Evolutionary conservation across 805 yeast species (phyloP).

Genomic region (Ogataea ramenticola): DNA sequence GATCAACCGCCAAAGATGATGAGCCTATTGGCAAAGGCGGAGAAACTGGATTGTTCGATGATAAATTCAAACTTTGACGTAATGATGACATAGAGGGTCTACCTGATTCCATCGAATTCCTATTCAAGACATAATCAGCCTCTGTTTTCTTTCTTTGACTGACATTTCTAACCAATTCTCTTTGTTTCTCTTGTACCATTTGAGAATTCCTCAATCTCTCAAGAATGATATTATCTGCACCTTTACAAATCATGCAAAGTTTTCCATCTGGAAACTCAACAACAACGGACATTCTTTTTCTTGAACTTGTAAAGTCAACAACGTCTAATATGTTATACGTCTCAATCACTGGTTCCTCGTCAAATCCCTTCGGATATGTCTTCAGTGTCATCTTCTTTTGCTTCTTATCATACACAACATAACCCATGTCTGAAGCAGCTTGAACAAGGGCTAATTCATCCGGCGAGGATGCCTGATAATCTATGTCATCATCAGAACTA

Average conservation of each 20-base stretch:
- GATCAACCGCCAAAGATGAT: too few relatives aligned
- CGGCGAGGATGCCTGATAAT: constrained; percentile 92
- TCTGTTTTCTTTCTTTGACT: constrained; percentile 65
- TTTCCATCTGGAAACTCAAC: constrained; percentile 70
- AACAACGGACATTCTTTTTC: constrained; percentile 93
- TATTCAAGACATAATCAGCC: constrained; percentile 63
- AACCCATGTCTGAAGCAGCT: constrained; percentile 95
- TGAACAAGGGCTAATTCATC: constrained; percentile 91
- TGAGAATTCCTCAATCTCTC: constrained; percentile 58
- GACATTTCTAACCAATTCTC: constrained; percentile 52
- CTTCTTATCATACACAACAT: constrained; percentile 65
- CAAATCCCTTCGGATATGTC: constrained; percentile 80
- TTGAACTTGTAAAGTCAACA: constrained; percentile 77
- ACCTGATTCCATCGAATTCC: constrained; percentile 34
- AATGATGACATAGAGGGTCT: constrained; percentile 15
- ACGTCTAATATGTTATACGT: constrained; percentile 69
- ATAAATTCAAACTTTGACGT: constrained; percentile 22
- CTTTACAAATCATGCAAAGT: constrained; percentile 79
- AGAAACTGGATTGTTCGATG: not conserved
- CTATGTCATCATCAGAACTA: constrained; percentile 42
- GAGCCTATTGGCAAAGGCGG: constrained; percentile 11
- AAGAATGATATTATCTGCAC: constrained; percentile 87
- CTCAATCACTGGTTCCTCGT: constrained; percentile 54
- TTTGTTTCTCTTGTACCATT: constrained; percentile 55
- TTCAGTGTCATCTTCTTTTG: constrained; percentile 56